Evolutionary conservation across 257 asterid species (phyloP), one percentile per base, ranked within the genome.

Genomic region (Anisodus tanguticus): DNA sequence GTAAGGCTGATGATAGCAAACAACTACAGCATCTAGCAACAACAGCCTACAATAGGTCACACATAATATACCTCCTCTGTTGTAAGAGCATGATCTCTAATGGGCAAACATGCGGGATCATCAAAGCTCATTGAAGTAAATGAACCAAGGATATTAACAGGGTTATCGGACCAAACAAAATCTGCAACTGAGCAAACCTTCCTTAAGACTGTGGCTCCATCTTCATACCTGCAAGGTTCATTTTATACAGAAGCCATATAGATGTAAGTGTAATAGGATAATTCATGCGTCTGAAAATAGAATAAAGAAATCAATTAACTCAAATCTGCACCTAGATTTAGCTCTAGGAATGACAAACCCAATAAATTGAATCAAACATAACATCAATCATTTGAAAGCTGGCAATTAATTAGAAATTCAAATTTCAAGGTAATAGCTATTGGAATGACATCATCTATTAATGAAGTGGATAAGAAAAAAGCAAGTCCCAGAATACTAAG

Each of bases 111-210:
- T 22, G 88, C 93, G 51, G 96, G 87, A 86, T 93, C 97, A 15
- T 81, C 87, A 63, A 95, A 97, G 71, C 92, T 92, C 83, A 93
- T 95, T 79, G 96, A 84, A 86, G 96, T 81, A 60, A 93, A 94
- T 7, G 98, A 89, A 70, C 99, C 98, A 62, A 94, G 97, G 71
- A 95, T 81, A 19, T 95, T 96, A 79, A 93, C 94, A 74, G 97
- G 97, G 45, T 89, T 26, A 22, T 90, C 94, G 8, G 95, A 93
- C 94, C 91, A 92, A 72, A 97, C 87, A 86, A 97, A 97, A 77
- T 93, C 94, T 22, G 94, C 90, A 59, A 98, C 99, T 37, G 94
- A 83, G 86, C 89, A 89, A 78, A 90, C 89, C 90, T 95, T 97
- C 85, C 97, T 90, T 90, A 91, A 83, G 12, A 90, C 90, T 77